Base-by-base conservation (phyloP, 169 alveolate species). In the Eimeria brunetti region DNA sequence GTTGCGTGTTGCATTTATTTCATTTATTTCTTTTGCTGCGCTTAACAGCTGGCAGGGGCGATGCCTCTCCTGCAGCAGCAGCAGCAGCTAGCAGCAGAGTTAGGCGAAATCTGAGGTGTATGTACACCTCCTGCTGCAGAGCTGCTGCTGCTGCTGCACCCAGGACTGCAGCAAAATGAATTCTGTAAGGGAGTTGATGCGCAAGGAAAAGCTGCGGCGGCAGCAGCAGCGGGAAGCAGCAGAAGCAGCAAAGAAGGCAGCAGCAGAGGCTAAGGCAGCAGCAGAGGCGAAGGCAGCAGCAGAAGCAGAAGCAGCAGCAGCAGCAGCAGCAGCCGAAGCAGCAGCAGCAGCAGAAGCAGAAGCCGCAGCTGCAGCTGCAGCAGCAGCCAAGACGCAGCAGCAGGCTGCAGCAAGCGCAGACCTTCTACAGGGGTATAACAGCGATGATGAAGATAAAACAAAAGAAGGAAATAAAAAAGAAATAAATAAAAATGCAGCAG, bases 201-300 rank as follows among this genome's bases (percentile, higher is more conserved):
- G 16, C 64, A 38, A 38, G 67, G 36, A 24, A 33, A 49, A 49
- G 73, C 89, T 8, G 89, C 73, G 14, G 71, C 73, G 6, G 69
- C 89, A 49, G 89, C 89, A 24, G 89, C 89, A 6, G 89, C 89
- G 22, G 73, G 86, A 71, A 0, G 62, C 86, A 36, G 62, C 86
- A 36, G 86, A 58, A 36, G 86, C 49, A 6, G 18, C 56, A 30
- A 24, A 7, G 49, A 27, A 27, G 49, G 11, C 56, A 41, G 58
- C 49, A 16, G 24, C 58, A 46, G 62, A 76, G 49, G 38, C 58
- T 22, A 11, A 11, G 20, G 86, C 86, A 24, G 49, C 56, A 27
- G 58, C 86, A n/a, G 56, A 38, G 8, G 33, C 41, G 30, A 41
- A 38, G 60, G 58, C 41, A 36, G 38, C 22, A 24, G 58, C 86